A percentile compares a stretch with the other conserved stretches of the same genome.
phyloP scores from a whole-genome alignment of 1,284 basidiomycete species.

The Trichosporon sp. region DNA sequence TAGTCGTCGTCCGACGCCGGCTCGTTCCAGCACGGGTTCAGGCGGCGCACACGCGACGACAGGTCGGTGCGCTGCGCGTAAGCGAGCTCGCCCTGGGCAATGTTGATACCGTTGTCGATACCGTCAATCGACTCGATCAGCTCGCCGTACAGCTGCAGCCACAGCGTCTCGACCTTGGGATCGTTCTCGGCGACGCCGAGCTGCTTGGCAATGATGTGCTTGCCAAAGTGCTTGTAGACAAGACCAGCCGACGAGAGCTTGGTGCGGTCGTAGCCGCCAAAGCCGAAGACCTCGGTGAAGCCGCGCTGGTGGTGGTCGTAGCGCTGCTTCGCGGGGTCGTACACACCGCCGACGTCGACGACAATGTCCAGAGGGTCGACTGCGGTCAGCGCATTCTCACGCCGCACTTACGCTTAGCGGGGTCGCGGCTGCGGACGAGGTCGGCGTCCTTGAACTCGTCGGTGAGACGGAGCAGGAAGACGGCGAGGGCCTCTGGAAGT shows the following conservation, averaged over 20 bases:
- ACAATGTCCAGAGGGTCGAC: conserved; percentile 88
- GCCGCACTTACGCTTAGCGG: conserved; percentile 60
- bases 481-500: conserved; percentile 49
- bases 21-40: conserved; percentile 94
- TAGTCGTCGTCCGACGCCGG: conserved; percentile 64
- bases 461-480: conserved; percentile 81
- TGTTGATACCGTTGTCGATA: conserved; percentile 91
- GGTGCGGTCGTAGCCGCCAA: conserved; percentile 65
- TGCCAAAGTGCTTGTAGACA: conserved; percentile 97
- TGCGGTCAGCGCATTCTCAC: conserved; percentile 26
- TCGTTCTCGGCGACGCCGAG: conserved; percentile 64
- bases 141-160: conserved; percentile 88
- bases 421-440: conserved; percentile 79
- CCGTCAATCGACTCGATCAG: conserved; percentile 94
- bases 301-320: conserved; percentile 98
- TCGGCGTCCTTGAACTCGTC: conserved; percentile 73
- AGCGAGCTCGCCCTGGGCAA: conserved; percentile 63
- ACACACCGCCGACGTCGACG: conserved; percentile 95
- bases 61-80: conserved; percentile 81
- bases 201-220: conserved; percentile 75
- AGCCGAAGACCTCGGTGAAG: conserved; percentile 85
- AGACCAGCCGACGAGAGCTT: conserved; percentile 93
- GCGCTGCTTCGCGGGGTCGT: conserved; percentile 73
- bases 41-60: conserved; percentile 72
- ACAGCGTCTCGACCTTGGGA: conserved; percentile 70